These are phyloP conservation scores for Saccharomycopsis olivae DNA, from an alignment of 805 yeast genomes.

Conservation along the genomic window DNA sequence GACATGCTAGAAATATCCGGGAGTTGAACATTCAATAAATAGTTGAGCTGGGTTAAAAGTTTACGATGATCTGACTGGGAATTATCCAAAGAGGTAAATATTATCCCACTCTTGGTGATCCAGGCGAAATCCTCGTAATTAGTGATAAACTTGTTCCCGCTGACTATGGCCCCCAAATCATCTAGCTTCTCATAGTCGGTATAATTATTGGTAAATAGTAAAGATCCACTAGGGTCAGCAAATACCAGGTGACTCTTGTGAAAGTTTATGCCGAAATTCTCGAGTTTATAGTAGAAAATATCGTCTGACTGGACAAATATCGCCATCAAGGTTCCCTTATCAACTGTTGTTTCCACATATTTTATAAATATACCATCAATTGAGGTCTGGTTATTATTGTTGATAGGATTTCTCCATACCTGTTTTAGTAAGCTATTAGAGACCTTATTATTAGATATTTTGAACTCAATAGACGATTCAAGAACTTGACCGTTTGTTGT, in stretches of 20 bases:
- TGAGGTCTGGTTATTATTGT: slow-evolving; percentile 9
- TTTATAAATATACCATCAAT: slow-evolving; percentile 24
- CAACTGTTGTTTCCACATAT: slow-evolving; percentile 4
- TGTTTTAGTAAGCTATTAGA: slow-evolving; percentile 31
- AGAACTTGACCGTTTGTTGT: slow-evolving; percentile 37
- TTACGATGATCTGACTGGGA: slow-evolving; percentile 5
- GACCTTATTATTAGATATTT: slow-evolving; percentile 33
- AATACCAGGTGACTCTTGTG: slow-evolving; percentile 21
- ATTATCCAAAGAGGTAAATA: slow-evolving; percentile 23
- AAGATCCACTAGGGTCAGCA: slow-evolving; percentile 12
- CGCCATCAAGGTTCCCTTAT: slow-evolving; percentile 11
- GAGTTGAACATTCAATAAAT: slow-evolving; percentile 31
- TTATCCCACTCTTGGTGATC: slow-evolving; percentile 37
- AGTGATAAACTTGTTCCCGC: slow-evolving; percentile 25
- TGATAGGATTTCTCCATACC: slow-evolving; percentile 28
- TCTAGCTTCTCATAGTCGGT: slow-evolving; percentile 30
- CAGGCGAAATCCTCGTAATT: slow-evolving; percentile 30
- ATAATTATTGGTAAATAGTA: slow-evolving; percentile 21
- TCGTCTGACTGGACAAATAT: slow-evolving; percentile 25
- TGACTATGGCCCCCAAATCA: slow-evolving; percentile 23
- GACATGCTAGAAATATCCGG: slow-evolving; percentile 20
- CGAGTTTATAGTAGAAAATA: slow-evolving; percentile 22
- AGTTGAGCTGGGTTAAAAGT: slow-evolving; percentile 27
- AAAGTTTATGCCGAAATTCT: slow-evolving; percentile 17
- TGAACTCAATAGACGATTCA: slow-evolving; percentile 36